These are phyloP conservation scores for Ogataea dorogensis DNA, from an alignment of 805 yeast species.

Conservation along the genomic window DNA sequence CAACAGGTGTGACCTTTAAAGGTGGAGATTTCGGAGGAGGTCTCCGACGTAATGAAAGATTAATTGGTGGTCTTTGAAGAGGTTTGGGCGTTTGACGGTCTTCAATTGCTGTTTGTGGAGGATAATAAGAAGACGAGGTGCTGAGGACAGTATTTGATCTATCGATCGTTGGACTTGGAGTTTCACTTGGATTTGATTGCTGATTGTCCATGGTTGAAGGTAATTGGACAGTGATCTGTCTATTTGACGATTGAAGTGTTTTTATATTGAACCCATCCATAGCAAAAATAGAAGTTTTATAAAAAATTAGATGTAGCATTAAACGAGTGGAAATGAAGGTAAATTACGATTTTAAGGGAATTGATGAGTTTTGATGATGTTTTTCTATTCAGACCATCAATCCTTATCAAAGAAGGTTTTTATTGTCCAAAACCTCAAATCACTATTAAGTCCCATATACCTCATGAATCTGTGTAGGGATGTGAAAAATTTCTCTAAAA, in stretches of 20 bases:
- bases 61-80: slow-evolving; percentile 15
- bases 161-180: no score
- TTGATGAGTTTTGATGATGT: no score
- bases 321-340: no score
- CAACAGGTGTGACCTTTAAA: not conserved
- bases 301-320: not conserved
- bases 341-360: no score
- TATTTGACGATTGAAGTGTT: slow-evolving; percentile 9
- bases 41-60: slow-evolving; percentile 17
- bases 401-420: no score
- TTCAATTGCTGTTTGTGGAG: slow-evolving; percentile 6
- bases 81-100: slow-evolving; percentile 15
- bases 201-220: slow-evolving; percentile 1
- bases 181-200: no score
- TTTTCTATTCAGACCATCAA: no score
- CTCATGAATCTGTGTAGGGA: slow-evolving; percentile 5
- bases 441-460: no score
- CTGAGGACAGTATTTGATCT: slow-evolving; percentile 11
- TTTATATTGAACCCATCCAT: slow-evolving; percentile 1
- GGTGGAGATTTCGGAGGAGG: slow-evolving; percentile 19
- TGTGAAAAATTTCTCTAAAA: slow-evolving; percentile 4
- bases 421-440: no score
- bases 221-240: slow-evolving; percentile 10
- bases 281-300: not conserved
- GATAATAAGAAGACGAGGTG: slow-evolving; percentile 17